Conservation (phyloP, 331 rosid species). For the Prunus yedoensis region DNA sequence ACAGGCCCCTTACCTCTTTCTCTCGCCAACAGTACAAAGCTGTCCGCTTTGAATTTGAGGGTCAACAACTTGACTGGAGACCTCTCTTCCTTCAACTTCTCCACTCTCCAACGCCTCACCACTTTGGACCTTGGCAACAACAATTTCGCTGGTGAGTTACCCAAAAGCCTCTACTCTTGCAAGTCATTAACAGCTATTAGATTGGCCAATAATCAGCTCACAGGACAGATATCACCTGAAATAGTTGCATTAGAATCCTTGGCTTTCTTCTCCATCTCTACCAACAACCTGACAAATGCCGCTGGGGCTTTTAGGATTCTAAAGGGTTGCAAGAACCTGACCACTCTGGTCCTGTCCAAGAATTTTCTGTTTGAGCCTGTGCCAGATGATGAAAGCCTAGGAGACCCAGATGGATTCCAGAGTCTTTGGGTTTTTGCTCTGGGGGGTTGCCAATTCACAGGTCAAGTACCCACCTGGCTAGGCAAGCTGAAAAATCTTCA, state of each 20-base stretch:
- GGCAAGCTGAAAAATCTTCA: constrained; percentile 44
- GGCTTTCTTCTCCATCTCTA: constrained; percentile 68
- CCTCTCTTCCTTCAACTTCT: constrained; percentile 67
- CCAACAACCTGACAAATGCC: constrained; percentile 54
- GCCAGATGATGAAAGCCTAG: too few relatives aligned
- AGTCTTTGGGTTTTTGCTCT: constrained; percentile 59
- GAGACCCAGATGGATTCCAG: constrained; percentile 50
- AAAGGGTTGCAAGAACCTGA: constrained; percentile 53
- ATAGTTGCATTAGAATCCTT: constrained; percentile 47
- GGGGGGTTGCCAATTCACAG: constrained; percentile 25
- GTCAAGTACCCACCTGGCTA: constrained; percentile 75
- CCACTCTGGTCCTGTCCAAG: too few relatives aligned
- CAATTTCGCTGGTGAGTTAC: too few relatives aligned
- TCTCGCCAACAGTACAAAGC: constrained; percentile 58
- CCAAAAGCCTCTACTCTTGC: too few relatives aligned
- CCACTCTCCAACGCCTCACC: constrained; percentile 43
- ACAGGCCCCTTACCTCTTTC: constrained; percentile 65
- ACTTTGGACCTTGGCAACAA: constrained; percentile 48
- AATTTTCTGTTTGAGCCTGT: too few relatives aligned
- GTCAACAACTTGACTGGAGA: constrained; percentile 61
- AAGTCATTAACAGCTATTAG: too few relatives aligned
- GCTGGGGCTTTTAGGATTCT: constrained; percentile 61
- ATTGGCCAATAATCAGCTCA: too few relatives aligned
- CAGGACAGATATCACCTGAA: too few relatives aligned
- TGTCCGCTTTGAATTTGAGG: constrained; percentile 63